Conservation (phyloP, 1,139 yeast genomes). For the Suhomyces yuchorum region DNA sequence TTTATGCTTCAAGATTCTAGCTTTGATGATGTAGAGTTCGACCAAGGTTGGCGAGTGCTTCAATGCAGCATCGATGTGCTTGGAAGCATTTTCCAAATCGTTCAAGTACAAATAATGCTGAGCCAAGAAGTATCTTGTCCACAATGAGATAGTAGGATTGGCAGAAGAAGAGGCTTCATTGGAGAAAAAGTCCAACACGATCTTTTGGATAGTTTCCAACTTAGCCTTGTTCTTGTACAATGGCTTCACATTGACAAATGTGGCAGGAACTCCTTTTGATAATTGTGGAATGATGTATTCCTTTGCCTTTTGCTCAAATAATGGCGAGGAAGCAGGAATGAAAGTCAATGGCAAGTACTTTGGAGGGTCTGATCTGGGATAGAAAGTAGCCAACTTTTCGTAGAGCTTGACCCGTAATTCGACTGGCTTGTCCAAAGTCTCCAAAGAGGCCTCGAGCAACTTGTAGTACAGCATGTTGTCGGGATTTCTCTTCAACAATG, state of each 20-base stretch:
- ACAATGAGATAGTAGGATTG: slow-evolving; percentile 59
- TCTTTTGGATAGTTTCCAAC: slow-evolving; percentile 49
- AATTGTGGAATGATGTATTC: slow-evolving; percentile 64
- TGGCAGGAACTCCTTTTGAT: slow-evolving; percentile 84
- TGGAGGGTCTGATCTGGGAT: slow-evolving; percentile 86
- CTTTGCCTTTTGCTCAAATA: slow-evolving; percentile 47
- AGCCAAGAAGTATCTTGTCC: slow-evolving; percentile 81
- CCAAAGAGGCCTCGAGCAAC: slow-evolving; percentile 65
- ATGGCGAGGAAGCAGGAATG: slow-evolving; percentile 52
- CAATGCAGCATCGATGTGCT: slow-evolving; percentile 64
- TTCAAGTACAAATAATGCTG: slow-evolving; percentile 70
- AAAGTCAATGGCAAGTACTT: slow-evolving; percentile 76
- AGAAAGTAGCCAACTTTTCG: slow-evolving; percentile 62
- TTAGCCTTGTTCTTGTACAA: slow-evolving; percentile 60
- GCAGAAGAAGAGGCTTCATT: slow-evolving; percentile 26
- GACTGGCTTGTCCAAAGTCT: slow-evolving; percentile 35
- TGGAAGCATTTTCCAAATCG: slow-evolving; percentile 54
- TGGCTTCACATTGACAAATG: slow-evolving; percentile 84
- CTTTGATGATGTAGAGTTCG: slow-evolving; percentile 79
- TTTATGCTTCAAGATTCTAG: slow-evolving; percentile 73
- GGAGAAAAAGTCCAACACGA: slow-evolving; percentile 53
- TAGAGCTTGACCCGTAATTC: slow-evolving; percentile 58
- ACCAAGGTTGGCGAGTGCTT: slow-evolving; percentile 79
- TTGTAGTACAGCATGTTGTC: slow-evolving; percentile 70
- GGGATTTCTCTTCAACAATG: slow-evolving; percentile 81